Evolutionary conservation across 1,139 yeast genomes (phyloP).

Genomic region (Lodderomyces theae): DNA sequence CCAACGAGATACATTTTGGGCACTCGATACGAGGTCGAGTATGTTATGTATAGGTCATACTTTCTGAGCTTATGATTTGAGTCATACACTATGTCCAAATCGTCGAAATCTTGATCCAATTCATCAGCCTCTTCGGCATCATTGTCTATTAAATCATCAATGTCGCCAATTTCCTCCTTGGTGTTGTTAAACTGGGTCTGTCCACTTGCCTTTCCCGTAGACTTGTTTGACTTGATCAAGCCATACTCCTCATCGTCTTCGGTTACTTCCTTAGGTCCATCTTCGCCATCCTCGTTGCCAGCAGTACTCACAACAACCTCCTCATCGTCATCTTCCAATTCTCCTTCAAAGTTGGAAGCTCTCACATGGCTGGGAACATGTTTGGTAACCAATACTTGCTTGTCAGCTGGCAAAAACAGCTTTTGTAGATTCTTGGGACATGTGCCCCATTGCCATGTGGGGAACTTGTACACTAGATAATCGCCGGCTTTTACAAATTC

Average conservation of each 20-base stretch:
- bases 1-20: conserved; percentile 95
- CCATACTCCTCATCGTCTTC: conserved; percentile 8
- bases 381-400: conserved; percentile 80
- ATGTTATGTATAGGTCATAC: conserved; percentile 86
- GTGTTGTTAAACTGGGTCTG: conserved; percentile 7
- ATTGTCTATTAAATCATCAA: conserved; percentile 42
- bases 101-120: conserved; percentile 33
- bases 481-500: conserved; percentile 95
- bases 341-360: conserved; percentile 52
- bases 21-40: conserved; percentile 92
- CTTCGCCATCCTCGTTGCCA: conserved; percentile 15
- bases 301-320: conserved; percentile 10
- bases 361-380: conserved; percentile 86
- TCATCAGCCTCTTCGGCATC: conserved; percentile 31
- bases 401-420: conserved; percentile 78
- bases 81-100: conserved; percentile 27
- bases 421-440: conserved; percentile 61
- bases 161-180: conserved; percentile 25
- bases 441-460: conserved; percentile 94
- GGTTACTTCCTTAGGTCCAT: neutral
- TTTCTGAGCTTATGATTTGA: conserved; percentile 48
- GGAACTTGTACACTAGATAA: conserved; percentile 82
- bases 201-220: neutral
- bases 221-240: conserved; percentile 7
- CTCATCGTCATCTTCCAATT: conserved; percentile 40